Evolutionary conservation across 129 eudicot species (phyloP), one percentile per base, ranked within the genome.

Genomic region (Flaveria trinervia): DNA sequence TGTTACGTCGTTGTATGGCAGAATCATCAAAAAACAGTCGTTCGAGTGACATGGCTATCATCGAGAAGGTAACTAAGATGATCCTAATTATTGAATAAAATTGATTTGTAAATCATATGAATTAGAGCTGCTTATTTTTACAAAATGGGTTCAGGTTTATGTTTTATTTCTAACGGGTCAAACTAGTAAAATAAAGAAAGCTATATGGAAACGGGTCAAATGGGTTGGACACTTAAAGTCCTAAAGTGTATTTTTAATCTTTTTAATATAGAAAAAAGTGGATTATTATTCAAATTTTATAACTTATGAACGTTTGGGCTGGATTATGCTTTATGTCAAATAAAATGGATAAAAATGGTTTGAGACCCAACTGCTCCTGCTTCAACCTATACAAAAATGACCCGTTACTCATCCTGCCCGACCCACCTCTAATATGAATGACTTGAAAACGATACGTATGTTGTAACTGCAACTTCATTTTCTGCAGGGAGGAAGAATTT

Each of bases 401-500:
- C 13, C 22, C 2, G 54, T 20, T 36, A 61, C 65, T 12, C 30
- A 52, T 51, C 41, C 41, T 6, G 64, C 48, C 10, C 6, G 33
- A 23, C 28, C 62, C 75, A 30, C 46, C 75, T 48, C 60, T 17
- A 25, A 54, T 70, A 22, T 15, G 45, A 44, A 22, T 61, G 8
- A 23, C 45, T 46, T 65, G 15, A 49, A 71, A 71, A 48, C 3
- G 14, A 25, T 43, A 4, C 6, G 7, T 28, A 17, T 4, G 18
- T n/a, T 74, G 49, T 75, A 62, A 75, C 12, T n/a, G 52, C 41
- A 26, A 51, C 71, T 64, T 77, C 4, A 13, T 41, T 75, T 18
- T 69, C 33, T 86, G 80, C 77, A 86, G 91, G 88, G 65, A 66
- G 72, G 69, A 77, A 75, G 89, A 66, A 74, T 79, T 51, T 84